Percentiles rank a stretch among this genome's conserved stretches.
Conservation (phyloP, 306 rosid genomes). For the Cicer yamashitae region DNA sequence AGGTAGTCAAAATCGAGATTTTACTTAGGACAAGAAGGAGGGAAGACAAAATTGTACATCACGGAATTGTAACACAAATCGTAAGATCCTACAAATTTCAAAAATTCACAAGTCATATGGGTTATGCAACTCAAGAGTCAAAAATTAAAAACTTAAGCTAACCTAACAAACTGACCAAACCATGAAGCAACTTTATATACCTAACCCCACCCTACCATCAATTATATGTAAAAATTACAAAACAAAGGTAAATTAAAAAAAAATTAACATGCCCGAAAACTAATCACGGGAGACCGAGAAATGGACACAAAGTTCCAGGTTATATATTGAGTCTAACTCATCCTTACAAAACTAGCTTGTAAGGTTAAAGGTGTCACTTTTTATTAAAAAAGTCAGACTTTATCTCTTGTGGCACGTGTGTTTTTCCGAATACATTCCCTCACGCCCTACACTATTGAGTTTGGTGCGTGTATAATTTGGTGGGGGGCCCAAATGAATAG, state of each 20-base stretch:
- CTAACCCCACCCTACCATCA: constrained; percentile 2
- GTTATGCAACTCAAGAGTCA: neutral
- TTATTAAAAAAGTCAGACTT: no score
- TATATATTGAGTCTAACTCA: no score
- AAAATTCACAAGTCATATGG: neutral
- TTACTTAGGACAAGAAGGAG: neutral
- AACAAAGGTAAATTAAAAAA: neutral
- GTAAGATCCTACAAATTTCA: neutral
- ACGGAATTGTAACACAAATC: neutral
- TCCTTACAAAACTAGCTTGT: no score
- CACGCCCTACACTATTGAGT: no score
- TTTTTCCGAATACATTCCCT: no score
- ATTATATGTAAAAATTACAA: neutral
- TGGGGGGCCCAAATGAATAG: no score
- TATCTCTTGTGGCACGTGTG: no score
- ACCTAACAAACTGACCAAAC: neutral
- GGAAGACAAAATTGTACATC: neutral
- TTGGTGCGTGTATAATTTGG: no score
- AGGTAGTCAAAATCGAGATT: neutral
- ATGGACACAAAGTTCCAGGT: neutral
- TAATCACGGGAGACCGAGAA: neutral
- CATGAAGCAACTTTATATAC: constrained; percentile 6
- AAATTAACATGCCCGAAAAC: neutral
- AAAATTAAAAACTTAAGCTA: neutral
- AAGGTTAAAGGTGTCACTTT: no score